These are phyloP conservation scores for Mucor velutinosus DNA, from an alignment of 371 early-diverging fungal species.

Conservation along the genomic window DNA sequence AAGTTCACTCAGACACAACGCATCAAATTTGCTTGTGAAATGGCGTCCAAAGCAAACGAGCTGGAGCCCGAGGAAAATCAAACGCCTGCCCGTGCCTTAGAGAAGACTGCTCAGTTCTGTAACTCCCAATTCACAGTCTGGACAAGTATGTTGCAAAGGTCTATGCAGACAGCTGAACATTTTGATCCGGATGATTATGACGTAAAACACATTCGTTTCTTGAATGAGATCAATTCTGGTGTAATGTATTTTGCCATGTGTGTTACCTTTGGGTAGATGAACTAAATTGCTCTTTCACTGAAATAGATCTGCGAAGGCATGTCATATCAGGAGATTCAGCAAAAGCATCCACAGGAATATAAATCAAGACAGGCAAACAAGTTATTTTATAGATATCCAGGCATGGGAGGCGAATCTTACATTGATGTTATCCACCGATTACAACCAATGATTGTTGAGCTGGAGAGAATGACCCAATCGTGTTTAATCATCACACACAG, in stretches of 20 bases:
- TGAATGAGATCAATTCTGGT: slow-evolving; percentile 87
- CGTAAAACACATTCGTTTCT: slow-evolving; percentile 67
- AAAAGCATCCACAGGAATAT: slow-evolving; percentile 70
- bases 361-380: slow-evolving; percentile 69
- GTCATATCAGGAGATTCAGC: slow-evolving; percentile 70
- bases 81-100: slow-evolving; percentile 19
- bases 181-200: slow-evolving; percentile 75
- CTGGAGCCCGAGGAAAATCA: slow-evolving; percentile 30
- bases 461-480: slow-evolving; percentile 80
- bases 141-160: slow-evolving; percentile 77
- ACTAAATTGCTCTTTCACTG: background rate
- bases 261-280: background rate
- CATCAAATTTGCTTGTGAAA: slow-evolving; percentile 40
- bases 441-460: slow-evolving; percentile 81
- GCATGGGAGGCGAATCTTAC: slow-evolving; percentile 85
- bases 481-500: slow-evolving; percentile 78
- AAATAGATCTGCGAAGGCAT: slow-evolving; percentile 51
- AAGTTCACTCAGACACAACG: slow-evolving; percentile 61
- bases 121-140: slow-evolving; percentile 63
- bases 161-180: slow-evolving; percentile 69
- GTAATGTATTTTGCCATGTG: slow-evolving; percentile 26
- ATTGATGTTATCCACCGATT: slow-evolving; percentile 84
- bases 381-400: slow-evolving; percentile 82
- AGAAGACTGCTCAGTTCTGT: slow-evolving; percentile 31
- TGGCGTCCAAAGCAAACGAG: slow-evolving; percentile 28